These are phyloP conservation scores for Fraxinus baroniana DNA, from an alignment of 305 asterid species.

Conservation along the genomic window DNA sequence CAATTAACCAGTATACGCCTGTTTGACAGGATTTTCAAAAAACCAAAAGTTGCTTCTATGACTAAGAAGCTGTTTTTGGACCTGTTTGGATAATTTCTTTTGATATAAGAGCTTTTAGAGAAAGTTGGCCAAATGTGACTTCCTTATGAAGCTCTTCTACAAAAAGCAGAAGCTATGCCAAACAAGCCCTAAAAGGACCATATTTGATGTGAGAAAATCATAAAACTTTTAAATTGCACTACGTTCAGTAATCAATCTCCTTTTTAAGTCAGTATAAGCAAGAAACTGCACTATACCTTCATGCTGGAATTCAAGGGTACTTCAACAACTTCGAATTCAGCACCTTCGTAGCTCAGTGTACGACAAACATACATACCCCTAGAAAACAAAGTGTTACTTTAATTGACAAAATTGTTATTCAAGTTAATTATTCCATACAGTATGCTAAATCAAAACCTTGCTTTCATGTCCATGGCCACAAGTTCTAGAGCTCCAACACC, in stretches of 20 bases:
- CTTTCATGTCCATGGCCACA: slow-evolving; percentile 99
- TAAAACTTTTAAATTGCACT: neutral
- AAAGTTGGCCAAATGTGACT: neutral
- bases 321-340: slow-evolving; percentile 95
- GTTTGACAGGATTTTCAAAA: neutral
- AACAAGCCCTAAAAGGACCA: neutral
- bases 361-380: slow-evolving; percentile 99
- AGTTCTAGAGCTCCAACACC: slow-evolving; percentile 99
- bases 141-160: neutral
- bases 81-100: neutral
- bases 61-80: neutral
- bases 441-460: slow-evolving; percentile 55
- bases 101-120: neutral
- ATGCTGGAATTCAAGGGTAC: slow-evolving; percentile 74
- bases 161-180: neutral
- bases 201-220: neutral
- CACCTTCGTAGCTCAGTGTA: slow-evolving; percentile 97
- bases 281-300: slow-evolving; percentile 53
- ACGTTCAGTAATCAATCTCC: neutral
- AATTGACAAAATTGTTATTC: slow-evolving; percentile 23
- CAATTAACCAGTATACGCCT: slow-evolving; percentile 2
- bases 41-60: neutral
- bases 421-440: slow-evolving; percentile 18
- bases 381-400: slow-evolving; percentile 19
- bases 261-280: slow-evolving; percentile 20